Percentiles rank a stretch among this genome's conserved stretches.
Evolutionary conservation across 495 filamentous ascomycete species (phyloP).

Genomic region (Bombardia bombarda): DNA sequence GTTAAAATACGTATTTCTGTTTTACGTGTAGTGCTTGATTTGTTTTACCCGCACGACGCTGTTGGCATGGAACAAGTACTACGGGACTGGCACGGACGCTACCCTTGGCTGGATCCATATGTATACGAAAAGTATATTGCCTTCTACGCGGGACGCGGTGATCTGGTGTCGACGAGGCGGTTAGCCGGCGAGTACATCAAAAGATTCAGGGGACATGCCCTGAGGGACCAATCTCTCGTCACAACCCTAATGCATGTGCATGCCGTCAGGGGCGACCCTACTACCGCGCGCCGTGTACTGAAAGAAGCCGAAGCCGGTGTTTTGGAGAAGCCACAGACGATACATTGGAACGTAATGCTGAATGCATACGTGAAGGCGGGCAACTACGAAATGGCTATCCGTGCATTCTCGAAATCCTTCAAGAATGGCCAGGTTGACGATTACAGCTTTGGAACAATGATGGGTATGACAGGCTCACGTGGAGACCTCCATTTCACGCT

Average conservation of each 20-base stretch:
- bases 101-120: slow-evolving; percentile 25
- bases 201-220: slow-evolving; percentile 26
- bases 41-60: slow-evolving; percentile 28
- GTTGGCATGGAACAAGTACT: slow-evolving; percentile 43
- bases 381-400: slow-evolving; percentile 56
- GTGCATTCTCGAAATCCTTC: slow-evolving; percentile 50
- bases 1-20: slow-evolving; percentile 1
- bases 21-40: slow-evolving; percentile 17
- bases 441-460: slow-evolving; percentile 61
- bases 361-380: slow-evolving; percentile 57
- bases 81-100: slow-evolving; percentile 43
- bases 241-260: slow-evolving; percentile 55
- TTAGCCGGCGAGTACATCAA: slow-evolving; percentile 47
- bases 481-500: slow-evolving; percentile 67
- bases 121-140: slow-evolving; percentile 43
- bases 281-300: slow-evolving; percentile 51
- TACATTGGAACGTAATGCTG: slow-evolving; percentile 70
- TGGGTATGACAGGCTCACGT: slow-evolving; percentile 59
- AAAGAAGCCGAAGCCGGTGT: slow-evolving; percentile 40
- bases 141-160: slow-evolving; percentile 47
- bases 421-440: slow-evolving; percentile 40
- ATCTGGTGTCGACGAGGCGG: slow-evolving; percentile 39
- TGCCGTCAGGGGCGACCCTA: slow-evolving; percentile 53
- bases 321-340: slow-evolving; percentile 41
- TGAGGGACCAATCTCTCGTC: slow-evolving; percentile 23